These are phyloP conservation scores for Amniculicola lignicola DNA, from an alignment of 495 filamentous ascomycete genomes.

Conservation along the genomic window DNA sequence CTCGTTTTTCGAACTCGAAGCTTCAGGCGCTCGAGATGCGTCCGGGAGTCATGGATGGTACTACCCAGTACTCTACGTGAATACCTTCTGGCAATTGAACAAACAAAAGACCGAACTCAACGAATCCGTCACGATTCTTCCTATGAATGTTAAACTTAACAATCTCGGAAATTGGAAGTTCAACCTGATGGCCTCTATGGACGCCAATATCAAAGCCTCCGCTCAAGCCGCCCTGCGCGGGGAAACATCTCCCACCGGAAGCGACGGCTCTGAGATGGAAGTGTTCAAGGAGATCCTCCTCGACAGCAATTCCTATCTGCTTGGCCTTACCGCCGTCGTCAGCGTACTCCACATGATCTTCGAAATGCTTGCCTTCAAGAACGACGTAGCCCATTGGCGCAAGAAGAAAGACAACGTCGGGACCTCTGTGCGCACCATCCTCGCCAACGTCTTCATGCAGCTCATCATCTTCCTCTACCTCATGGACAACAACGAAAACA, in stretches of 20 bases:
- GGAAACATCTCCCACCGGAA: conserved; percentile 59
- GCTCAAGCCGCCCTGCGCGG: conserved; percentile 67
- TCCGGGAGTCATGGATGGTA: conserved; percentile 93
- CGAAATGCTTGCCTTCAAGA: conserved; percentile 94
- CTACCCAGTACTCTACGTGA: conserved; percentile 86
- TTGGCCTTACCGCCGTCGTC: conserved; percentile 78
- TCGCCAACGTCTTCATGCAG: conserved; percentile 99
- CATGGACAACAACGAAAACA: conserved; percentile 96
- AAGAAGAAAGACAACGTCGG: conserved; percentile 99
- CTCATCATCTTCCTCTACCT: conserved; percentile 93
- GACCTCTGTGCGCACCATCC: conserved; percentile 89
- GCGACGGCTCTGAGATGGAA: conserved; percentile 83
- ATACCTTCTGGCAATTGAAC: conserved; percentile 95
- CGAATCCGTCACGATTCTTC: conserved; percentile 79
- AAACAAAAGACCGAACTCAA: conserved; percentile 90
- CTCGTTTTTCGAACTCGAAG: conserved; percentile 74
- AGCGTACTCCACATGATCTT: conserved; percentile 90
- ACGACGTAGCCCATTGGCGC: conserved; percentile 93
- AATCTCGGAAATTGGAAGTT: conserved; percentile 91
- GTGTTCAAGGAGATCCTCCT: conserved; percentile 91
- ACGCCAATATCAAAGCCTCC: conserved; percentile 79
- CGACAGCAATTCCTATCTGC: conserved; percentile 89
- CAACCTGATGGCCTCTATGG: conserved; percentile 74
- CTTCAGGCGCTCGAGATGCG: conserved; percentile 67
- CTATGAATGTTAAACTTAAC: conserved; percentile 78